Evolutionary conservation across 176 grass and related monocot species (phyloP), one percentile per base, ranked within the genome.

Genomic region (Carex kokanica): DNA sequence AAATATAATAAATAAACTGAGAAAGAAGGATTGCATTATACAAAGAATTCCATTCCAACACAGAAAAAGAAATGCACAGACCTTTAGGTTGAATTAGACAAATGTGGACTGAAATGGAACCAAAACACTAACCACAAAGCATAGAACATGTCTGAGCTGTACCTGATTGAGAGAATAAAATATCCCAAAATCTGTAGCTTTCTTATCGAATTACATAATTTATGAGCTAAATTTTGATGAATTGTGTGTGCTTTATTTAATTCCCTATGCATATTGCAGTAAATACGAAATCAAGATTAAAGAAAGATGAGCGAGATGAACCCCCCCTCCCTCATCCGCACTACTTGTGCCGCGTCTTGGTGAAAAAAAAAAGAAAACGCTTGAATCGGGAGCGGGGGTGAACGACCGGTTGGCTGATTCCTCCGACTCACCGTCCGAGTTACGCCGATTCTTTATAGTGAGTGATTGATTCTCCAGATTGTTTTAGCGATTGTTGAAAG

Each of bases 221-320:
- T 10, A 43, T 14, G 24, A 49, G 80, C 38, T 82, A 43, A 52
- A 66, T 29, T 74, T 18, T 55, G 72, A 77, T 74, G 23, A 54
- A 77, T 82, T 67, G 0, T 31, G 20, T 17, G 20, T 65, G 10
- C 31, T 60, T 43, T 64, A 81, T 81, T 81, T 8, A 81, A 81
- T 64, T 51, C 59, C 43, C 72, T 51, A 34, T 63, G 29, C 6
- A 60, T 36, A 36, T 36, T 36, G 34, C 34, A 43, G 45, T 17
- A 81, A 23, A 60, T 59, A 60, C n/a, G 13, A 40, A 56, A 59
- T 8, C 14, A 79, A 56, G 21, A 79, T 58, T 1, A 56, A 24
- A 32, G 40, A 72, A 15, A 79, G 6, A 79, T 2, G 0, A 47
- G 24, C 9, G 6, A 17, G 59, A 62, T 41, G 12, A 62, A 61